Evolutionary conservation across 345 rosid species (phyloP).

Genomic region (Crucihimalaya himalaica): DNA sequence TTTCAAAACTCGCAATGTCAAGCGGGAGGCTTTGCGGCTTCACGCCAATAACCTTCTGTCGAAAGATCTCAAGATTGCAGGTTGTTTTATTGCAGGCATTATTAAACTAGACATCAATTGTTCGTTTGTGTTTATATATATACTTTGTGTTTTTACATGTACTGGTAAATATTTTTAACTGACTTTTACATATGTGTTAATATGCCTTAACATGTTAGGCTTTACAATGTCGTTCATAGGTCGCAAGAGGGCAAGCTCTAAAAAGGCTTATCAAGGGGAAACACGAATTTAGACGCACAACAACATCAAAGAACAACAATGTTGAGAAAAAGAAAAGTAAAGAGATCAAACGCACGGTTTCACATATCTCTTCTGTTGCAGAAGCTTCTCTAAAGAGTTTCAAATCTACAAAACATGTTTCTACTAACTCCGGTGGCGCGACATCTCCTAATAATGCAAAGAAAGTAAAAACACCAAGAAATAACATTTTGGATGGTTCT

Average conservation of each 20-base stretch:
- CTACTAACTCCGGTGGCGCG: background rate
- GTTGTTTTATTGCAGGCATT: conserved; percentile 17
- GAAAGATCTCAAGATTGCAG: conserved; percentile 53
- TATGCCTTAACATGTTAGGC: background rate
- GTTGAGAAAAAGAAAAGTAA: conserved; percentile 14
- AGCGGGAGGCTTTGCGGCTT: conserved; percentile 48
- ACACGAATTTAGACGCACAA: conserved; percentile 28
- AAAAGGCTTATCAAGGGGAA: conserved; percentile 31
- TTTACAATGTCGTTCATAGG: background rate
- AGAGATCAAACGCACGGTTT: conserved; percentile 24
- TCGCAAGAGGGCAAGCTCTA: conserved; percentile 26
- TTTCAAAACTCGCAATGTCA: conserved; percentile 43
- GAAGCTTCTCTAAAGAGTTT: conserved; percentile 30
- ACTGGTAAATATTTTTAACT: no score
- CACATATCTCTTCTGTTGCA: conserved; percentile 19
- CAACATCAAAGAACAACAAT: conserved; percentile 29
- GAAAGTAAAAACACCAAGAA: conserved; percentile 25
- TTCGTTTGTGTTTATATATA: no score
- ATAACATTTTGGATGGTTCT: conserved; percentile 7
- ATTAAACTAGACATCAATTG: background rate
- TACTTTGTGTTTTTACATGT: background rate
- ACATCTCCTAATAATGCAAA: conserved; percentile 27
- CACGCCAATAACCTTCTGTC: conserved; percentile 46
- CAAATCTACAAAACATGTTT: conserved; percentile 36
- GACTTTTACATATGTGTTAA: background rate